Conservation (phyloP, 805 yeast genomes). For the Metschnikowia proteae region DNA sequence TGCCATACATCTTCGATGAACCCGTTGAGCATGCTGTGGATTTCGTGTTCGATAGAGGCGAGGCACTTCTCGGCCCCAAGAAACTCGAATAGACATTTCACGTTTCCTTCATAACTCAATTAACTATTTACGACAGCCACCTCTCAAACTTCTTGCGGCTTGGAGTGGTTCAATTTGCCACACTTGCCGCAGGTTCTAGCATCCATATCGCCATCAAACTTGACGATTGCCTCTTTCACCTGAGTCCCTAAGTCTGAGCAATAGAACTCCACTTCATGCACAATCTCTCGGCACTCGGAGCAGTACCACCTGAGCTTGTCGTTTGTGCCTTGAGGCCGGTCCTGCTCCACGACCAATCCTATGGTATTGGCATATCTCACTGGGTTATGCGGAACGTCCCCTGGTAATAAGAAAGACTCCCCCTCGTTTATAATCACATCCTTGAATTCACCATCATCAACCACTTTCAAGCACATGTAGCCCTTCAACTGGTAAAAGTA, state of each 20-base stretch:
- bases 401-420: constrained; percentile 83
- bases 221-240: constrained; percentile 74
- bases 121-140: not conserved
- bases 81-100: not conserved
- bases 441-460: constrained; percentile 62
- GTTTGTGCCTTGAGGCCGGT: constrained; percentile 65
- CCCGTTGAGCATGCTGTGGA: constrained; percentile 74
- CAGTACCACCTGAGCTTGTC: constrained; percentile 92
- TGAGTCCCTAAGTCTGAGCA: constrained; percentile 85
- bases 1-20: constrained; percentile 78
- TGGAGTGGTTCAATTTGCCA: constrained; percentile 68
- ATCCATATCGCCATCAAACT: constrained; percentile 58
- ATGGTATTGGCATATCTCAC: constrained; percentile 81
- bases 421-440: constrained; percentile 79
- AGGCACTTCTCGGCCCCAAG: constrained; percentile 11
- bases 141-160: constrained; percentile 38
- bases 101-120: not conserved
- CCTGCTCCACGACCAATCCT: constrained; percentile 90
- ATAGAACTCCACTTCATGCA: constrained; percentile 67
- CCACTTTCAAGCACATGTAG: constrained; percentile 76
- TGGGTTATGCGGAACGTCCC: constrained; percentile 85
- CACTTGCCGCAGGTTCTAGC: constrained; percentile 73
- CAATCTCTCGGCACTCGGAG: constrained; percentile 56
- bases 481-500: constrained; percentile 90
- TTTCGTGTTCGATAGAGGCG: constrained; percentile 53